Base-by-base conservation (phyloP, 2,329 filamentous ascomycete genomes). In the Pseudocercospora macadamiae region DNA sequence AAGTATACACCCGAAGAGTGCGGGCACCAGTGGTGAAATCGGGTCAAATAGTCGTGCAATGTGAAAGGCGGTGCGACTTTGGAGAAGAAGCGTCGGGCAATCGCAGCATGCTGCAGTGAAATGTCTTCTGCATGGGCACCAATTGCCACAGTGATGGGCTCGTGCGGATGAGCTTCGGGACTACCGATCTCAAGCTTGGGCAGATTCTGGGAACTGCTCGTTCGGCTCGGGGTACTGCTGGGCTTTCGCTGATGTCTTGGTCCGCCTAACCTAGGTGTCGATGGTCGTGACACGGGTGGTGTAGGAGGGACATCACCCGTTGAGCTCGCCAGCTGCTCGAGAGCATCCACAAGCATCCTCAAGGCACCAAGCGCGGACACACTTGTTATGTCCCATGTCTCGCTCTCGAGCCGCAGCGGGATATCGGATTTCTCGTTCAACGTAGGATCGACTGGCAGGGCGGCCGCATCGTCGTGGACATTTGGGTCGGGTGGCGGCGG, bases 1-100 rank as follows among this genome's bases (percentile, higher is more conserved):
- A 99, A 86, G 76, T 96, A 97, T 8, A 97, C 93, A 21, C 89
- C 93, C 0, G 93, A 92, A 62, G 90, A 96, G 85, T 96, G 92
- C 3, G 95, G 93, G 70, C 93, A 97, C 77, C 89, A 97, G 58
- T 86, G 86, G 76, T 97, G 93, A 59, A 97, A 85, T 14, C 93
- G 89, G 68, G 87, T 81, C 21, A 97, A 83, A 71, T 97, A 99
- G 64, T 95, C 89, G 70, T 89, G 85, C 47, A 97, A 82, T 32
- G 86, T 83, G 65, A 97, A 93, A 9, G 89, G 88, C 18, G 95
- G 93, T 14, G 91, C 86, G 51, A 87, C 85, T 73, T 95, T 96
- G 64, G 89, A 93, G 79, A 95, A 96, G 76, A 99, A 99, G 70
- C 95, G 95, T 66, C 92, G 87, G 16, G 91, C 91, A 64, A 97